A percentile compares a stretch with the other conserved stretches of the same genome.
Conservation (phyloP, 495 filamentous ascomycete genomes). For the Trichoderma reesei region DNA sequence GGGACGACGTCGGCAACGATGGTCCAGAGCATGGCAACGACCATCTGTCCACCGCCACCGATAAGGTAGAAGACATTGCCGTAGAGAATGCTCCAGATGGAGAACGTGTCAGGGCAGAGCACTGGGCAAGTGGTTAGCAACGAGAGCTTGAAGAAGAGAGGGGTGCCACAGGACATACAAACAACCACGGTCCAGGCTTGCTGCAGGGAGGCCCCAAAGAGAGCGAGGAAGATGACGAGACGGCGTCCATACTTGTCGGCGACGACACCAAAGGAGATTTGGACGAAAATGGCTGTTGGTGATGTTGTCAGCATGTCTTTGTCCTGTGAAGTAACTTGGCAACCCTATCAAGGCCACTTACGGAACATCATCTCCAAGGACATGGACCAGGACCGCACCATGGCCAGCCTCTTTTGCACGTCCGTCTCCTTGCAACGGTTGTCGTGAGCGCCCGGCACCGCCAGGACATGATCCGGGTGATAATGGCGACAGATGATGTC, state of each 20-base stretch:
- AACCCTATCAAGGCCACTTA: not conserved
- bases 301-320: no score
- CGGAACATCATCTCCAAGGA: slow-evolving; percentile 24
- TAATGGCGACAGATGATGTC: slow-evolving; percentile 23
- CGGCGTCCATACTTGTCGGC: slow-evolving; percentile 26
- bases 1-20: slow-evolving; percentile 23
- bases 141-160: not conserved
- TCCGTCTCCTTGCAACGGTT: slow-evolving; percentile 18
- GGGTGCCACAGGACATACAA: slow-evolving; percentile 15
- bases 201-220: slow-evolving; percentile 16
- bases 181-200: slow-evolving; percentile 13
- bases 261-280: slow-evolving; percentile 25
- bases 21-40: slow-evolving; percentile 27
- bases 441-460: slow-evolving; percentile 13
- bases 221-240: slow-evolving; percentile 19
- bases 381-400: slow-evolving; percentile 22
- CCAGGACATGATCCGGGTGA: slow-evolving; percentile 17
- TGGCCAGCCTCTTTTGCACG: slow-evolving; percentile 25
- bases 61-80: slow-evolving; percentile 11
- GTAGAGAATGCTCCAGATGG: slow-evolving; percentile 22
- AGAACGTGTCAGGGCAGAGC: slow-evolving; percentile 20
- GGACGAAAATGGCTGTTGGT: slow-evolving; percentile 12
- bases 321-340: not conserved
- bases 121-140: slow-evolving; percentile 12
- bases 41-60: slow-evolving; percentile 20